Conservation (phyloP, 2,329 filamentous ascomycete genomes). For the Diaporthe sp. region DNA sequence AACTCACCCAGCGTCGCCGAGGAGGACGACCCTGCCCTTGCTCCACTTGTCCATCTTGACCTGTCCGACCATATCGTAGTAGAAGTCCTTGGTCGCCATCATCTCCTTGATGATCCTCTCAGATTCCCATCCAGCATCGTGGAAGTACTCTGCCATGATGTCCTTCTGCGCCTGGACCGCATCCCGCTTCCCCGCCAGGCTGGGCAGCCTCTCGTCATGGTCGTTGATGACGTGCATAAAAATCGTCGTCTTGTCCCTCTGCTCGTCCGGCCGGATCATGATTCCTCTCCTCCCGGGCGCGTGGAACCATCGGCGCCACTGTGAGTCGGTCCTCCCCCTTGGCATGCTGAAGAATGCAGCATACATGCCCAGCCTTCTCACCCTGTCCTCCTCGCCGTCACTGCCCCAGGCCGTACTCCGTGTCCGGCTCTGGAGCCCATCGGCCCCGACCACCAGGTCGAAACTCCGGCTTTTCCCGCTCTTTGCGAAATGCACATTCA, state of each 20-base stretch:
- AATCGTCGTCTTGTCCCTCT: conserved; percentile 31
- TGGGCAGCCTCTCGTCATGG: conserved; percentile 46
- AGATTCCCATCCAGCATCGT: conserved; percentile 62
- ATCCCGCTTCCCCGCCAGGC: conserved; percentile 43
- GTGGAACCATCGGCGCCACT: conserved; percentile 53
- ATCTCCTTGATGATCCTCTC: conserved; percentile 54
- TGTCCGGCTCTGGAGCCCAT: conserved; percentile 66
- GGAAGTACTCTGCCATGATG: conserved; percentile 56
- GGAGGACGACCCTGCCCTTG: conserved; percentile 54
- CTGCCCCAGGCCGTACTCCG: conserved; percentile 55
- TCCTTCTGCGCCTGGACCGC: conserved; percentile 54
- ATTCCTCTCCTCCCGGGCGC: conserved; percentile 54
- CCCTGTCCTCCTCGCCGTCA: conserved; percentile 46
- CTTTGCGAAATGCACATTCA: conserved; percentile 58
- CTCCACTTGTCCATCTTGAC: conserved; percentile 56
- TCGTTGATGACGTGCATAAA: conserved; percentile 41
- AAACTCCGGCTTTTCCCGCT: conserved; percentile 56
- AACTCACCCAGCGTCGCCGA: conserved; percentile 62
- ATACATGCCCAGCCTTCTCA: conserved; percentile 51
- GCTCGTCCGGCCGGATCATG: conserved; percentile 55
- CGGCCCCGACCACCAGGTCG: conserved; percentile 69
- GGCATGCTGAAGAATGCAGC: conserved; percentile 58
- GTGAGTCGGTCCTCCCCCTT: conserved; percentile 46
- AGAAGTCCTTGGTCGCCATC: conserved; percentile 46
- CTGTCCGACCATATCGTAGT: conserved; percentile 57